Evolutionary conservation across 352 stramenopile species (phyloP).

Genomic region (Globisporangium carolinianum): DNA sequence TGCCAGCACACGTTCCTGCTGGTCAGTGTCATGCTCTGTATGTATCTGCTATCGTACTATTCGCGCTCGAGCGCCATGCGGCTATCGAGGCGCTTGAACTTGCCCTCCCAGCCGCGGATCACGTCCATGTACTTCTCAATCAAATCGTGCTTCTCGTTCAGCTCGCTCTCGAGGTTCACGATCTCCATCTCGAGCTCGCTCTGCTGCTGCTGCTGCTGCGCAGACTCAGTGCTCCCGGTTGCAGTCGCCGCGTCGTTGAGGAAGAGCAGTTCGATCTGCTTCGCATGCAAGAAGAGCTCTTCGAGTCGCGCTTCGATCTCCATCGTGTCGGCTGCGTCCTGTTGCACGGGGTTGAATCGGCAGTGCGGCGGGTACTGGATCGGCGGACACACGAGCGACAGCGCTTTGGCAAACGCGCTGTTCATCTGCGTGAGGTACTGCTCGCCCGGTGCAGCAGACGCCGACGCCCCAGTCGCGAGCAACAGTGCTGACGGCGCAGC

Average conservation of each 20-base stretch:
- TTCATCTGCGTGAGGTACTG: conserved; percentile 66
- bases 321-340: conserved; percentile 65
- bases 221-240: neutral
- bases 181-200: conserved; percentile 74
- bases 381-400: conserved; percentile 66
- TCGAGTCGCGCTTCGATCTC: conserved; percentile 66
- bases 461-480: neutral
- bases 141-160: conserved; percentile 79
- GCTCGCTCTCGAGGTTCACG: conserved; percentile 59
- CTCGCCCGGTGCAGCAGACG: conserved; percentile 17
- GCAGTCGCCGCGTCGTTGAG: conserved; percentile 24
- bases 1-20: neutral
- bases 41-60: conserved; percentile 7
- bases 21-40: neutral
- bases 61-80: conserved; percentile 56
- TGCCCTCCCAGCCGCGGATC: conserved; percentile 77
- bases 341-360: conserved; percentile 77
- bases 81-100: conserved; percentile 74
- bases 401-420: conserved; percentile 57
- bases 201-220: conserved; percentile 15
- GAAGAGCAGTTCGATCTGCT: conserved; percentile 76
- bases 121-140: conserved; percentile 83
- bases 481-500: neutral
- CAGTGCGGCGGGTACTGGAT: conserved; percentile 82
- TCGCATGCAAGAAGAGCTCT: conserved; percentile 75